These are phyloP conservation scores for Purpureocillium takamizusanense DNA, from an alignment of 2,329 filamentous ascomycete species.

Conservation along the genomic window DNA sequence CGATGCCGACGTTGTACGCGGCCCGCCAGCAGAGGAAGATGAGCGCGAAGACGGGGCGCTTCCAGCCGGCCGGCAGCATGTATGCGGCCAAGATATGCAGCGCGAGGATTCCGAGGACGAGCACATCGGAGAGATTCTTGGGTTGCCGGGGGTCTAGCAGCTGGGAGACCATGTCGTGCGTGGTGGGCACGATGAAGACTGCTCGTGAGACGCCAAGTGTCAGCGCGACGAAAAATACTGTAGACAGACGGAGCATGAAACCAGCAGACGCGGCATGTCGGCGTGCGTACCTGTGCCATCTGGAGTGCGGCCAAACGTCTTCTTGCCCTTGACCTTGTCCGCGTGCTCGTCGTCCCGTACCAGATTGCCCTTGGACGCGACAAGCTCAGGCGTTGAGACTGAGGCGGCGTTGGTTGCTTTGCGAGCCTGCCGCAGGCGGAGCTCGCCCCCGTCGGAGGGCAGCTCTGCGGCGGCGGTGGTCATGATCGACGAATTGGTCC, in stretches of 20 bases:
- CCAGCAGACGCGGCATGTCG: too few species aligned
- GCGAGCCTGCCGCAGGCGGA: constrained; percentile 19
- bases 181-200: constrained; percentile 95
- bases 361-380: constrained; percentile 2
- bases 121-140: constrained; percentile 82
- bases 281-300: constrained; percentile 71
- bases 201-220: constrained; percentile 5
- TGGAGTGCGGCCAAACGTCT: constrained; percentile 85
- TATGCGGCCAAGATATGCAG: constrained; percentile 68
- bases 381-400: not conserved
- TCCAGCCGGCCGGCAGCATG: constrained; percentile 58
- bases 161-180: constrained; percentile 98
- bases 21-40: constrained; percentile 89
- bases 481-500: constrained; percentile 11
- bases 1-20: constrained; percentile 90
- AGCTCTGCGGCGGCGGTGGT: constrained; percentile 20
- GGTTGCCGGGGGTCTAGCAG: constrained; percentile 88
- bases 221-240: not conserved
- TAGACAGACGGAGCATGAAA: not conserved
- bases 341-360: not conserved
- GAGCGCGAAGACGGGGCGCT: constrained; percentile 68
- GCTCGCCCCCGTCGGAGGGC: constrained; percentile 11
- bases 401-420: not conserved
- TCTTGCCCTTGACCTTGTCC: constrained; percentile 36
- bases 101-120: constrained; percentile 71